Percentiles rank a stretch among this genome's conserved stretches.
These are phyloP conservation scores for Stentor coeruleus DNA, from an alignment of 73 alveolate species.

Conservation along the genomic window DNA sequence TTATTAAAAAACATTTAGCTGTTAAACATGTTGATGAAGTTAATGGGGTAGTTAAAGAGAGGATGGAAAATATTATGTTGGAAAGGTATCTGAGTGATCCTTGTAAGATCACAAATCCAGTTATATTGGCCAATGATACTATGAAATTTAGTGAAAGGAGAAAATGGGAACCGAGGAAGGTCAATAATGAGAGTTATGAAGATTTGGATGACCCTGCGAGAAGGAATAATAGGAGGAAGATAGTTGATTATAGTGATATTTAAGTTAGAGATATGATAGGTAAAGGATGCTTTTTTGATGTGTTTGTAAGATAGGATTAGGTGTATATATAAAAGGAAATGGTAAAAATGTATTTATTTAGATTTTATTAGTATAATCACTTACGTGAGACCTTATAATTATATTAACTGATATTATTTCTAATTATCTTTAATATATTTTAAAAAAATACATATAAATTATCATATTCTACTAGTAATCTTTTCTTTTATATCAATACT, in stretches of 20 bases:
- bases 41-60: slow-evolving; percentile 22
- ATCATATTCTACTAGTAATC: no score
- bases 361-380: no score
- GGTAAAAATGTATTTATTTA: no score
- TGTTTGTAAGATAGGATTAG: no score
- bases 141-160: background rate
- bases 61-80: slow-evolving; percentile 58
- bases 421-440: no score
- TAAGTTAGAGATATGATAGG: no score
- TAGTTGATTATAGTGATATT: slow-evolving; percentile 28
- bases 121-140: slow-evolving; percentile 10
- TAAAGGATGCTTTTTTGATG: no score
- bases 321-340: no score
- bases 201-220: slow-evolving; percentile 30
- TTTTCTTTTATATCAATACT: no score
- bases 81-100: slow-evolving; percentile 74
- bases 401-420: no score
- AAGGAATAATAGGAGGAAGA: background rate
- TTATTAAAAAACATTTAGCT: slow-evolving; percentile 72
- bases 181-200: background rate
- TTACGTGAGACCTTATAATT: no score
- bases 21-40: slow-evolving; percentile 71
- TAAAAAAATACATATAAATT: no score
- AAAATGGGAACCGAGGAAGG: background rate
- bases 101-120: slow-evolving; percentile 33